A percentile compares a stretch with the other conserved stretches of the same genome.
Conservation (phyloP, 1,284 basidiomycete species). For the Cystobasidiaceae sp. region DNA sequence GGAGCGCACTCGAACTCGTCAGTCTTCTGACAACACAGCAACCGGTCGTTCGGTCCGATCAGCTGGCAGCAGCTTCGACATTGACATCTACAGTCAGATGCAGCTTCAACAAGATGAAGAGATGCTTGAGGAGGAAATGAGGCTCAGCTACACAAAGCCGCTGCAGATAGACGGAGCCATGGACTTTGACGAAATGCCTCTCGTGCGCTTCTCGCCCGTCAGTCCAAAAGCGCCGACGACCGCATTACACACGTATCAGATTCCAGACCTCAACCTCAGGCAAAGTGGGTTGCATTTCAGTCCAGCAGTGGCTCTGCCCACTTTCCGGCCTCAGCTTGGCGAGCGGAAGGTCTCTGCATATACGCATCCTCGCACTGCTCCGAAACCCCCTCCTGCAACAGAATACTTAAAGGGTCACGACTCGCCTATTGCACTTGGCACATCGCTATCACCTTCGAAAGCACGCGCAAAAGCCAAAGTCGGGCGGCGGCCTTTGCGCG, state of each 20-base stretch:
- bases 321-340: neutral
- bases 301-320: neutral
- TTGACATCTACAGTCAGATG: conserved; percentile 24
- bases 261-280: neutral
- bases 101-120: conserved; percentile 16
- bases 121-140: conserved; percentile 21
- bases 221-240: neutral
- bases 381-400: neutral
- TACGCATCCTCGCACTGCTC: conserved; percentile 5
- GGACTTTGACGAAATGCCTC: conserved; percentile 5
- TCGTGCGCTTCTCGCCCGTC: neutral
- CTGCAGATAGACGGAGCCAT: conserved; percentile 10
- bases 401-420: neutral
- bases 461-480: neutral
- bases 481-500: neutral
- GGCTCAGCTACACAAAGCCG: conserved; percentile 10
- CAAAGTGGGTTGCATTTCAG: neutral
- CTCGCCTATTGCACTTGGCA: neutral
- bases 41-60: conserved; percentile 19
- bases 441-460: conserved; percentile 11
- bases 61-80: conserved; percentile 16
- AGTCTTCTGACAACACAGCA: conserved; percentile 13
- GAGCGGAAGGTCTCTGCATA: conserved; percentile 6
- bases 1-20: neutral
- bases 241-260: neutral